Conservation (phyloP, 1,284 basidiomycete species). For the Neolentinus lepideus region DNA sequence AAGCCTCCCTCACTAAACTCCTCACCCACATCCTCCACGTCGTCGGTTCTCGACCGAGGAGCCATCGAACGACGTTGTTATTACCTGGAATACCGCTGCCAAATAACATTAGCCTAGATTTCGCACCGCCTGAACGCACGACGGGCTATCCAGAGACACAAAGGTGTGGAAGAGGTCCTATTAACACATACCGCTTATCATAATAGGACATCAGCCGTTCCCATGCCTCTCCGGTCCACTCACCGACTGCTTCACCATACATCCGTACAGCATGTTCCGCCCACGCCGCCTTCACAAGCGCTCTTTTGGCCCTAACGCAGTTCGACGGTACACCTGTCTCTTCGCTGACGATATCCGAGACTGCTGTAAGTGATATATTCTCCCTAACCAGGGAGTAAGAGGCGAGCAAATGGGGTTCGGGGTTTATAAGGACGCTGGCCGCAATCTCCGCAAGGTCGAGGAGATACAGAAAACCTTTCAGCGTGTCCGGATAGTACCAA, state of each 20-base stretch:
- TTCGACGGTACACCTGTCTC: constrained; percentile 11
- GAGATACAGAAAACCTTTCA: constrained; percentile 27
- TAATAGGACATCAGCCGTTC: constrained; percentile 25
- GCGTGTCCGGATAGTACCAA: constrained; percentile 14
- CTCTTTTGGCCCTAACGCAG: constrained; percentile 5
- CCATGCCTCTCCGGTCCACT: constrained; percentile 17
- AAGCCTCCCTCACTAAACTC: not conserved
- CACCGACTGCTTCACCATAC: constrained; percentile 7
- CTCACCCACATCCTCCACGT: constrained; percentile 7
- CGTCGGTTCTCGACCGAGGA: constrained; percentile 23
- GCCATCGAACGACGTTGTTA: constrained; percentile 22
- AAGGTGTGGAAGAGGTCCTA: too few species aligned
- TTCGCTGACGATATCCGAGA: constrained; percentile 16
- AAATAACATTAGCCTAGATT: not conserved
- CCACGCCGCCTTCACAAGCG: constrained; percentile 8
- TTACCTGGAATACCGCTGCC: constrained; percentile 25
- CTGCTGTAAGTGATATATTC: constrained; percentile 20
- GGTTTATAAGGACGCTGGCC: constrained; percentile 19
- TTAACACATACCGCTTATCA: constrained; percentile 18
- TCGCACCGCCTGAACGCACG: too few species aligned
- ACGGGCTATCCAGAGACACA: too few species aligned
- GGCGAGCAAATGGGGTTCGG: constrained; percentile 20
- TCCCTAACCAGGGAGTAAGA: constrained; percentile 25
- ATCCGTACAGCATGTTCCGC: constrained; percentile 9
- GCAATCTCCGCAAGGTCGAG: constrained; percentile 20